Evolutionary conservation across 2,329 filamentous ascomycete genomes (phyloP).

Genomic region (Venturia aucupariae): DNA sequence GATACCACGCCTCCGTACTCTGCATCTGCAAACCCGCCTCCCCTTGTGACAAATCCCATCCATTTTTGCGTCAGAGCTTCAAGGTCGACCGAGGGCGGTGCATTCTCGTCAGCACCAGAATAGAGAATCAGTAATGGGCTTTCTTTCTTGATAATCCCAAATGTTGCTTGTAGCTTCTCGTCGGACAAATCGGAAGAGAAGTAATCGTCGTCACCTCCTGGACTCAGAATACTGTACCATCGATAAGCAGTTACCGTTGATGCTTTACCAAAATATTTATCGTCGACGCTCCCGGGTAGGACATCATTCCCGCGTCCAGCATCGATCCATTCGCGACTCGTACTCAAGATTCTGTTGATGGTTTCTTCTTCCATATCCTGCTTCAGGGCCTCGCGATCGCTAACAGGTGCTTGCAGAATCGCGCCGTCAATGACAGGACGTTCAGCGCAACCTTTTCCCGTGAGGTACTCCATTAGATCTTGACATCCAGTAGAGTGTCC

Average conservation of each 20-base stretch:
- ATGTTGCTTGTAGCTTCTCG: conserved; percentile 51
- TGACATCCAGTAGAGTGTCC: conserved; percentile 63
- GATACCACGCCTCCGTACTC: conserved; percentile 36
- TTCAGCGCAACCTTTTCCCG: conserved; percentile 16
- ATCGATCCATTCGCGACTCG: conserved; percentile 47
- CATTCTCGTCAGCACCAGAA: conserved; percentile 56
- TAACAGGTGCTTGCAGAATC: conserved; percentile 72
- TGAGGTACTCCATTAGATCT: conserved; percentile 55
- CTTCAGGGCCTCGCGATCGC: conserved; percentile 59
- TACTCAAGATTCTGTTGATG: conserved; percentile 31
- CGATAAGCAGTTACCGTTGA: conserved; percentile 43
- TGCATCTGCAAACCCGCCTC: conserved; percentile 40
- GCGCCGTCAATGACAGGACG: conserved; percentile 58
- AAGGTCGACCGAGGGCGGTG: conserved; percentile 51
- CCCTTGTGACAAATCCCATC: conserved; percentile 35
- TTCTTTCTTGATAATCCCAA: conserved; percentile 47
- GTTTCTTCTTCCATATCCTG: conserved; percentile 35
- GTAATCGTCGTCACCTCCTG: conserved; percentile 69
- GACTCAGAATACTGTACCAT: conserved; percentile 50
- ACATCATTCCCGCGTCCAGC: conserved; percentile 46
- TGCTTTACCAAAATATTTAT: conserved; percentile 23
- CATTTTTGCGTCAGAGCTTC: conserved; percentile 49
- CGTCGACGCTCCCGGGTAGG: conserved; percentile 36
- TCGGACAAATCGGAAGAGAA: conserved; percentile 72
- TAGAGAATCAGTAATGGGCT: conserved; percentile 55